These are phyloP conservation scores for Metschnikowia sp. DNA, from an alignment of 805 yeast species.

Conservation along the genomic window DNA sequence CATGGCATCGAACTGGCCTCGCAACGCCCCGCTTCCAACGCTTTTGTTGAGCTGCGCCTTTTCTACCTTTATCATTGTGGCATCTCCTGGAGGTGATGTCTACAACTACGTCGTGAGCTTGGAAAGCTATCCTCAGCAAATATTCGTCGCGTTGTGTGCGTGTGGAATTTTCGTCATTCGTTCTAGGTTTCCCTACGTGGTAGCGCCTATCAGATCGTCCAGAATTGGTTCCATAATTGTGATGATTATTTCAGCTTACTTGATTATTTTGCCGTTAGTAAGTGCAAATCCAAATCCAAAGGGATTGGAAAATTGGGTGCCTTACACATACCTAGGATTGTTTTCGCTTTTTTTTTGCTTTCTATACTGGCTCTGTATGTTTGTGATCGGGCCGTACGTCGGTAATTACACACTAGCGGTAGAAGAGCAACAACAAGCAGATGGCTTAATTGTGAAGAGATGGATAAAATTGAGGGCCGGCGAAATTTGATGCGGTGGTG, in stretches of 20 bases:
- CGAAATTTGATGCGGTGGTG: no score
- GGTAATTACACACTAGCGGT: slow-evolving; percentile 45
- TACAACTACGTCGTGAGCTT: slow-evolving; percentile 50
- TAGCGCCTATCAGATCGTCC: slow-evolving; percentile 52
- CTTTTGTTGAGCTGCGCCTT: slow-evolving; percentile 42
- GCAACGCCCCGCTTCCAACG: slow-evolving; percentile 54
- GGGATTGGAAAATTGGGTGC: slow-evolving; percentile 43
- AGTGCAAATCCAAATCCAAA: slow-evolving; percentile 37
- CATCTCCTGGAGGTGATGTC: slow-evolving; percentile 46
- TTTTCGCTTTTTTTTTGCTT: slow-evolving; percentile 41
- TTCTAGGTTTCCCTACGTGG: slow-evolving; percentile 43
- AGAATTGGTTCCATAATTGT: slow-evolving; percentile 46
- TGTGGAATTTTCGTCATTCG: slow-evolving; percentile 57
- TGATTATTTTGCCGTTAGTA: slow-evolving; percentile 49
- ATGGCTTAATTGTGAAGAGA: slow-evolving; percentile 54
- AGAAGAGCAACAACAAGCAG: slow-evolving; percentile 42
- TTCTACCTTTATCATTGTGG: slow-evolving; percentile 37
- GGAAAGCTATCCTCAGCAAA: slow-evolving; percentile 50
- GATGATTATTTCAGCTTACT: slow-evolving; percentile 43
- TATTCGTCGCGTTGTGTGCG: slow-evolving; percentile 50
- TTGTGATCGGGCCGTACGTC: slow-evolving; percentile 44
- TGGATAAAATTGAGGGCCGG: slow-evolving; percentile 44
- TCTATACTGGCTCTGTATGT: slow-evolving; percentile 55
- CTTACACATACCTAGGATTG: slow-evolving; percentile 48
- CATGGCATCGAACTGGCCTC: slow-evolving; percentile 56